Conservation (phyloP, 2,329 filamentous ascomycete species). For the Fusarium tanahbumbuense region DNA sequence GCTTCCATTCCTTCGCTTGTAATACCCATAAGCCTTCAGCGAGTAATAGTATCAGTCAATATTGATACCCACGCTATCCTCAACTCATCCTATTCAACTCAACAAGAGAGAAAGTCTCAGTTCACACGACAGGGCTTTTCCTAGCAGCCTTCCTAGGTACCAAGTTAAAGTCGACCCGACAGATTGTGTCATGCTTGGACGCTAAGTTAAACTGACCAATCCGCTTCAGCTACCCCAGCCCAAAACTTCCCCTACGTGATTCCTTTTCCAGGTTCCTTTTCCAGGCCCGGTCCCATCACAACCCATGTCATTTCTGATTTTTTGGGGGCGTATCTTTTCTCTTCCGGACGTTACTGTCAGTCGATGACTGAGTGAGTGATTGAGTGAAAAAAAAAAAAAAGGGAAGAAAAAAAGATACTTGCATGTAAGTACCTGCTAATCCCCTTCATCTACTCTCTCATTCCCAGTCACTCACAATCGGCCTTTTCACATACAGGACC, state of each 20-base stretch:
- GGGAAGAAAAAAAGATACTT: constrained; percentile 7
- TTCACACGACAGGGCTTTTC: constrained; percentile 19
- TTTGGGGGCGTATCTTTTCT: constrained; percentile 30
- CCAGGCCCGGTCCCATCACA: constrained; percentile 30
- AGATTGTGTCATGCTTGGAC: constrained; percentile 51
- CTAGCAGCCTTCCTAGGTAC: constrained; percentile 6
- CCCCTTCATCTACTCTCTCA: not conserved
- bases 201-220: constrained; percentile 46
- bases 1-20: not conserved
- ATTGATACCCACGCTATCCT: constrained; percentile 25
- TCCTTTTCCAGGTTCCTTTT: constrained; percentile 41
- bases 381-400: not conserved
- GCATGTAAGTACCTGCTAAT: constrained; percentile 20
- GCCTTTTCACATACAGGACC: constrained; percentile 7
- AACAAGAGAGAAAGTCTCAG: constrained; percentile 27
- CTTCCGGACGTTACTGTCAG: constrained; percentile 18
- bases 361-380: not conserved
- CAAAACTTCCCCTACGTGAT: constrained; percentile 44
- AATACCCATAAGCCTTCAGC: not conserved
- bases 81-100: constrained; percentile 11
- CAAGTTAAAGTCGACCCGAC: constrained; percentile 45
- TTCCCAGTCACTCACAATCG: not conserved
- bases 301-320: constrained; percentile 34
- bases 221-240: constrained; percentile 45
- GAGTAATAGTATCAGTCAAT: not conserved